Evolutionary conservation across 2,329 filamentous ascomycete genomes (phyloP).

Genomic region (Colletotrichum filicis): DNA sequence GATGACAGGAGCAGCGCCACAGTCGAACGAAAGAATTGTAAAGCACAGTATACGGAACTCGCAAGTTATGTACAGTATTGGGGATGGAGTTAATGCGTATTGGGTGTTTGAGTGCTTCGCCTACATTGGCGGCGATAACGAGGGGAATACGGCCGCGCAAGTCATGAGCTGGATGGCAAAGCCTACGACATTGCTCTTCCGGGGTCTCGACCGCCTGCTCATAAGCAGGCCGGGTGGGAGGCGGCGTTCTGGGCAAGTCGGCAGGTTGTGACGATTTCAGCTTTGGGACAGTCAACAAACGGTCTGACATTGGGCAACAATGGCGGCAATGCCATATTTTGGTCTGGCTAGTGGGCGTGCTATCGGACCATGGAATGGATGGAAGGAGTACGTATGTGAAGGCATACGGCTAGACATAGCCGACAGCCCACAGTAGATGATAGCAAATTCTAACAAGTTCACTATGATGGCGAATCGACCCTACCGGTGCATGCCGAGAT

Average conservation of each 20-base stretch:
- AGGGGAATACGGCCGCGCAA: slow-evolving; percentile 13
- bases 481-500: no score
- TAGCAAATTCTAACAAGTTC: slow-evolving; percentile 25
- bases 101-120: slow-evolving; percentile 20
- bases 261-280: slow-evolving; percentile 20
- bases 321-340: slow-evolving; percentile 13
- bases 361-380: neutral
- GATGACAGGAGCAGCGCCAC: slow-evolving; percentile 10
- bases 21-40: slow-evolving; percentile 22
- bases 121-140: slow-evolving; percentile 10
- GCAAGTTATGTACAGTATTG: slow-evolving; percentile 35
- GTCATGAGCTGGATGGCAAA: slow-evolving; percentile 18
- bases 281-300: slow-evolving; percentile 9
- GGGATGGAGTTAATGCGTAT: slow-evolving; percentile 33
- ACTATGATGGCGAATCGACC: neutral
- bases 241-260: slow-evolving; percentile 28
- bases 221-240: slow-evolving; percentile 17
- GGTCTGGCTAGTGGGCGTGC: slow-evolving; percentile 8
- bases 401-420: slow-evolving; percentile 15
- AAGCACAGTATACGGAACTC: slow-evolving; percentile 30
- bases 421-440: slow-evolving; percentile 24
- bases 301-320: neutral
- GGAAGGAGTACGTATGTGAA: slow-evolving; percentile 2
- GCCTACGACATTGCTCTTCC: slow-evolving; percentile 16
- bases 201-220: slow-evolving; percentile 5